A percentile compares a stretch with the other conserved stretches of the same genome.
Conservation (phyloP, 208 protist genomes). For the Acanthamoeba triangularis region DNA sequence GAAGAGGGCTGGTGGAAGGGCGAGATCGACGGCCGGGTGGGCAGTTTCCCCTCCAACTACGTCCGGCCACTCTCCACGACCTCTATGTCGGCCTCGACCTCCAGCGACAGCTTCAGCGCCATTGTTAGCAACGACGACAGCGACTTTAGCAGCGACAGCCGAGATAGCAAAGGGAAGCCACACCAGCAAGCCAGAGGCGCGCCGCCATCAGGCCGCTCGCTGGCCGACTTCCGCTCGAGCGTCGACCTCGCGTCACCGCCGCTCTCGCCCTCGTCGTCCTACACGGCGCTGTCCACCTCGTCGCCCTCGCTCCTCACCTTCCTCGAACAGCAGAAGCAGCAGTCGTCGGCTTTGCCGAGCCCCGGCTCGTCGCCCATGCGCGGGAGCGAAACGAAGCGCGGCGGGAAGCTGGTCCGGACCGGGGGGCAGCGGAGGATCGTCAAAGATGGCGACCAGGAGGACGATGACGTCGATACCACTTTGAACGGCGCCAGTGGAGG, state of each 20-base stretch:
- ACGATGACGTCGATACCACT: background rate
- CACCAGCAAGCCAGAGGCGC: background rate
- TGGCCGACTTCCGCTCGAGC: background rate
- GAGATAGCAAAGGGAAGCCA: background rate
- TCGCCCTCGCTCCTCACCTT: conserved; percentile 33
- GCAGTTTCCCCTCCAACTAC: conserved; percentile 30
- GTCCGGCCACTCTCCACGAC: background rate
- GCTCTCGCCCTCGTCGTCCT: conserved; percentile 7
- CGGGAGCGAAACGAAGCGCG: background rate
- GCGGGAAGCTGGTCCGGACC: background rate
- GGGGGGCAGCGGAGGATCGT: background rate
- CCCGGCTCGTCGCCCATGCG: background rate
- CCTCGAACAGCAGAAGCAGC: conserved; percentile 5
- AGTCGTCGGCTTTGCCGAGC: background rate
- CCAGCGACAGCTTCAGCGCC: background rate
- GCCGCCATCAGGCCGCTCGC: background rate
- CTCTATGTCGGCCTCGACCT: background rate
- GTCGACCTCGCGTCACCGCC: background rate
- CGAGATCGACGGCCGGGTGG: conserved; percentile 7
- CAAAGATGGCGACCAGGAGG: background rate
- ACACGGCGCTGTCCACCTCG: background rate
- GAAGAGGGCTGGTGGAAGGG: conserved; percentile 43
- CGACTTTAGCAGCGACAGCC: background rate
- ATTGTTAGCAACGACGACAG: background rate
- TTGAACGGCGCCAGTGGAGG: background rate